phyloP scores from a whole-genome alignment of 1,284 basidiomycete species.

The Papiliotrema nemorosa region DNA sequence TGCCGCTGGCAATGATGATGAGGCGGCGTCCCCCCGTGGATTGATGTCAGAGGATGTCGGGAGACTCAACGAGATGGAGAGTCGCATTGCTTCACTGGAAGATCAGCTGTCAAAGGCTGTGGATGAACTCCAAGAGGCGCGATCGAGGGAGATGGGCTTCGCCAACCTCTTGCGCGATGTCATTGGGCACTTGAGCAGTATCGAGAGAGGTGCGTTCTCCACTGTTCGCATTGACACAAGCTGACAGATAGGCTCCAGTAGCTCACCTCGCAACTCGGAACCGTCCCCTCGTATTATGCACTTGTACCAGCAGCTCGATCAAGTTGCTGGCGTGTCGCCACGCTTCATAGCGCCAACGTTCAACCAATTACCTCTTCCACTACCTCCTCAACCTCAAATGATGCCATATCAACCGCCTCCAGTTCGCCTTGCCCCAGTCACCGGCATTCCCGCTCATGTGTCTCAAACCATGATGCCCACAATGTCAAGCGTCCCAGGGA shows the following conservation, averaged over 20 bases:
- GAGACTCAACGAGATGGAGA: constrained; percentile 36
- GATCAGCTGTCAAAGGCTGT: constrained; percentile 30
- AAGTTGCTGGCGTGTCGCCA: constrained; percentile 6
- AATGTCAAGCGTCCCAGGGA: background rate
- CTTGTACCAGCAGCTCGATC: constrained; percentile 23
- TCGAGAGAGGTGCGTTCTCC: constrained; percentile 33
- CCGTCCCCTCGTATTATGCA: constrained; percentile 23
- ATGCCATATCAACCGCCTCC: background rate
- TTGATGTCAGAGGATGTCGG: constrained; percentile 27
- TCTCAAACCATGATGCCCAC: background rate
- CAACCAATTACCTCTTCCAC: background rate
- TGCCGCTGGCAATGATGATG: constrained; percentile 4
- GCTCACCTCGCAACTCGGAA: constrained; percentile 12
- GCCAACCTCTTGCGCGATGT: constrained; percentile 34
- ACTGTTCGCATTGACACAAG: background rate
- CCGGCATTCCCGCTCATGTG: background rate
- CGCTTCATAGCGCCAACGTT: background rate
- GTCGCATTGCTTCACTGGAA: constrained; percentile 32
- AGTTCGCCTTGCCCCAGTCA: background rate
- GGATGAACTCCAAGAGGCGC: constrained; percentile 28
- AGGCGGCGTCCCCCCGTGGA: constrained; percentile 34
- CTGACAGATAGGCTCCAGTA: background rate
- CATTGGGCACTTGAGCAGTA: constrained; percentile 27
- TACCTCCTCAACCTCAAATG: background rate
- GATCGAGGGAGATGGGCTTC: constrained; percentile 28